Evolutionary conservation across 2,329 filamentous ascomycete species (phyloP), one percentile per base, ranked within the genome.

Genomic region (Scopulariopsis brevicaulis): DNA sequence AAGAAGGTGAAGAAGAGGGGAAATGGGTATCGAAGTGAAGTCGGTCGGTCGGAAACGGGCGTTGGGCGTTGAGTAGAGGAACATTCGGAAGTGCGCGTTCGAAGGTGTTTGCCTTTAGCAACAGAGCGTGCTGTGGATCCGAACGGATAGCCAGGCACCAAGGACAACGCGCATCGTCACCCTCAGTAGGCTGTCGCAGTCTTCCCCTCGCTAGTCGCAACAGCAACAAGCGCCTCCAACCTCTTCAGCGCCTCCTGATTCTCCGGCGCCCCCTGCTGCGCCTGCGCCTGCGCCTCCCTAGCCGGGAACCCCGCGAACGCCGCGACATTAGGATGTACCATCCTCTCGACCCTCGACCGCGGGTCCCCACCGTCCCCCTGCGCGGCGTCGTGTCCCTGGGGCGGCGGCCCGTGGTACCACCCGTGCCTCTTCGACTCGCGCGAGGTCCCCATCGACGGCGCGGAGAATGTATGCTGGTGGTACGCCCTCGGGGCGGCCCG

Each of bases 371-470:
- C 43, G 37, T 55, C 20, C 6, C 25, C 55, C 46, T 57, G 69
- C 65, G 35, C 50, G 43, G 43, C 20, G 0, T 70, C 66, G 12
- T 57, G 32, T 8, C 28, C 28, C 28, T 32, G 28, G 4, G 28
- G 28, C 14, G 71, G 66, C 0, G 78, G 77, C 0, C 78, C 78
- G 48, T 89, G 83, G 64, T 90, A 90, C 86, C 87, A 91, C 1
- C 79, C 87, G 60, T 86, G 84, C 2, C 87, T 80, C 66, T 87
- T 89, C 34, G 73, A 74, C 61, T 82, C 83, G 10, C 82, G 77
- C 3, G 81, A 75, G 0, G 80, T 83, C 11, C 77, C 73, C 37
- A 79, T 71, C 0, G 76, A 74, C 0, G 82, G 82, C 1, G 82
- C 81, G 4, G 82, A 85, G 71, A 82, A 77, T 18, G 81, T 83